Conservation (phyloP, 192 early-diverging fungal species). For the Coemansia aciculifera region DNA sequence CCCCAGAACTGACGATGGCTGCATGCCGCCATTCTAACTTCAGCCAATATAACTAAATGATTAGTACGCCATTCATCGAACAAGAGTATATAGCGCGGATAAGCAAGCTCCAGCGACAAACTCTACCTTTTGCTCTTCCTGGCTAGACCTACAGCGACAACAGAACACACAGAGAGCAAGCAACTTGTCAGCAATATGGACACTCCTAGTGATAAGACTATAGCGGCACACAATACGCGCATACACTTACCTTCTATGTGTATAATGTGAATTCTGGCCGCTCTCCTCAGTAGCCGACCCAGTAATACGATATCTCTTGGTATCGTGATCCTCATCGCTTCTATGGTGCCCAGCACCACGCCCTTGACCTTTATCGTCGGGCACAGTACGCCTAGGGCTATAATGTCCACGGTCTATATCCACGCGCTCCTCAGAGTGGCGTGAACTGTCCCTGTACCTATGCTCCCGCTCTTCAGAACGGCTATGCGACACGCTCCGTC, state of each 20-base stretch:
- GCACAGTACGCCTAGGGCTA: constrained; percentile 16
- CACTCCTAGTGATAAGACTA: neutral
- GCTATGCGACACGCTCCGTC: constrained; percentile 36
- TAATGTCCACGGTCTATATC: neutral
- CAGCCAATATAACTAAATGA: neutral
- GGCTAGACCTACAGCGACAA: constrained; percentile 5
- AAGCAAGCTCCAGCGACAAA: neutral
- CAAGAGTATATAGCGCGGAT: neutral
- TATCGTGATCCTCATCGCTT: neutral
- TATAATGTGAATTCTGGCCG: constrained; percentile 4
- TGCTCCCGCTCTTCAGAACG: neutral
- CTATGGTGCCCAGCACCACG: neutral
- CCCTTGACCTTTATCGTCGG: neutral
- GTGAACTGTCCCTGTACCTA: neutral
- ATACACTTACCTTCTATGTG: constrained; percentile 23
- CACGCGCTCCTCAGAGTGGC: neutral
- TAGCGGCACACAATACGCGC: too few relatives aligned
- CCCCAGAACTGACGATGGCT: constrained; percentile 39
- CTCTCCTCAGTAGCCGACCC: neutral
- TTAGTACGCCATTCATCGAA: neutral
- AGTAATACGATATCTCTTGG: neutral
- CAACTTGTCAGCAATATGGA: neutral
- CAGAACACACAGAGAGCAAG: neutral
- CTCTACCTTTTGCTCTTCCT: constrained; percentile 27
- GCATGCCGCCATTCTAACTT: neutral